Base-by-base conservation (phyloP, 2,329 filamentous ascomycete genomes). In the Raffaelea albimanens region DNA sequence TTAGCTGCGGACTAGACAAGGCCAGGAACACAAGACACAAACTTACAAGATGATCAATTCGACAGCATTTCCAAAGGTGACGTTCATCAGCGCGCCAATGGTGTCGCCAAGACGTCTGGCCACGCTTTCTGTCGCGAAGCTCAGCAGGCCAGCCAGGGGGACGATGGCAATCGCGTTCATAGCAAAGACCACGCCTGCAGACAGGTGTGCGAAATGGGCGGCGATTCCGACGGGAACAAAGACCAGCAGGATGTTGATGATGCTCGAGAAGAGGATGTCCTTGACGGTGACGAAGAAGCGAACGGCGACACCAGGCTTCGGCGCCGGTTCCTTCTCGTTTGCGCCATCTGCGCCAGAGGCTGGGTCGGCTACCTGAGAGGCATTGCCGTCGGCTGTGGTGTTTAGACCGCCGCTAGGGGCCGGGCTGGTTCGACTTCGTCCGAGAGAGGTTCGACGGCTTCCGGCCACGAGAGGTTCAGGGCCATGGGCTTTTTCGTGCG, bases 61-160 rank as follows among this genome's bases (percentile, higher is more conserved):
- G 50, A 95, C 87, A 4, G 88, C 88, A 59, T 94, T 94, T 69
- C 89, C 90, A 62, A 96, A 96, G 1, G 85, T 85, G 8, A 90
- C 89, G 58, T 96, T 96, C 51, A 96, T 73, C 34, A 97, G 69
- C 47, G 90, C 91, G 53, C 91, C 91, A 3, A 95, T 67, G 0
- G 87, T 90, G 63, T 96, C 89, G 43, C 90, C 89, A 0, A 83
- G 83, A 45, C 82, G 75, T 45, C 88, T 67, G 4, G 90, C 86
- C 52, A 96, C 83, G 63, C 95, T 89, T 63, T 96, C 91, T 0
- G 91, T 95, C 1, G 86, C 85, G 56, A 83, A 90, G 57, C 83
- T 83, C 23, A 95, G 72, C 70, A 94, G 81, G 10, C 83, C 85
- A 10, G 89, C 89, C 41, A 95, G 73, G 0, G 89, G 89, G 45